phyloP scores from a whole-genome alignment of 768 basidiomycete genomes.

The Auricularia sp. region DNA sequence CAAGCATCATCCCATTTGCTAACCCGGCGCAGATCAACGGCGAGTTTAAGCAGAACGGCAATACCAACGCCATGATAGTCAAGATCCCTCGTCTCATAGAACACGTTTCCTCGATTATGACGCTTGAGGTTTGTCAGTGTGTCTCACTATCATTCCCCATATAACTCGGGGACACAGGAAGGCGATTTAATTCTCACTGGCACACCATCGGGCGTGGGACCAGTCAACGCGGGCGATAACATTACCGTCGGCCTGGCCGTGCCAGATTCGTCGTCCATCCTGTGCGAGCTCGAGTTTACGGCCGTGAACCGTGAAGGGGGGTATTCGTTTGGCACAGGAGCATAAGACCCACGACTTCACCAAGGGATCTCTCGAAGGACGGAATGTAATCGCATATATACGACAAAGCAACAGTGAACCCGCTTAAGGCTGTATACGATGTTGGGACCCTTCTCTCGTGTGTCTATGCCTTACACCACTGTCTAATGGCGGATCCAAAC shows the following conservation, averaged over 20 bases:
- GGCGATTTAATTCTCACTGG: slow-evolving; percentile 88
- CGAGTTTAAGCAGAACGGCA: slow-evolving; percentile 71
- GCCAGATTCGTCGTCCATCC: slow-evolving; percentile 36
- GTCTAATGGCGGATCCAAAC: background rate
- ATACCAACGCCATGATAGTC: slow-evolving; percentile 87
- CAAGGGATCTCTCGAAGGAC: background rate
- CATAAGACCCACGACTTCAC: background rate
- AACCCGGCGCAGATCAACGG: slow-evolving; percentile 61
- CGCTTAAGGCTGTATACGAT: background rate
- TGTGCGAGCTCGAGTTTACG: slow-evolving; percentile 56
- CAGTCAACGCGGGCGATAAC: slow-evolving; percentile 62
- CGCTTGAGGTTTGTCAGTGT: slow-evolving; percentile 59
- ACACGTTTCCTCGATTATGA: slow-evolving; percentile 93
- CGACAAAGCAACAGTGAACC: background rate
- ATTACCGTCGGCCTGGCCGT: slow-evolving; percentile 66
- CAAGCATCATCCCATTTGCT: background rate
- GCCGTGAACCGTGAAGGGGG: slow-evolving; percentile 62
- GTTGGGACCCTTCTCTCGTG: background rate
- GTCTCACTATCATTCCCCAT: background rate
- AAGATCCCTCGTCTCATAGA: slow-evolving; percentile 78
- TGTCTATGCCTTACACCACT: background rate
- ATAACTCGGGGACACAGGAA: slow-evolving; percentile 40
- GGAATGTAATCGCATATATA: background rate
- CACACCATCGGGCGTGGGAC: slow-evolving; percentile 86
- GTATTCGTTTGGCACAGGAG: slow-evolving; percentile 36